Percentiles rank a stretch among this genome's conserved stretches.
These are phyloP conservation scores for Solanum lycopersicoides DNA, from an alignment of 257 asterid species.

Conservation along the genomic window DNA sequence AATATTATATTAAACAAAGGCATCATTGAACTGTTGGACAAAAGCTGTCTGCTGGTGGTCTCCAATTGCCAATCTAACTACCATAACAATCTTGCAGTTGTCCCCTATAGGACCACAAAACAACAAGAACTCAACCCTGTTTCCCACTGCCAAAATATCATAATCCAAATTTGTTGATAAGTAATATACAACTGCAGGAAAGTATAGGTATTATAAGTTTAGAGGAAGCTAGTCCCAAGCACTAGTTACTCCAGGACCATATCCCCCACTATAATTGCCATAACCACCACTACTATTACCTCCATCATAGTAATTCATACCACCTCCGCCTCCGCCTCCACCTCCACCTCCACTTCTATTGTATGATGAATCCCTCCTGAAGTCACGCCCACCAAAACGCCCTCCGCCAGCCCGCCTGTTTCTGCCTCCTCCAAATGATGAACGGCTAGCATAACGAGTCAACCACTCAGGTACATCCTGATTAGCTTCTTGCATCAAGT, in stretches of 20 bases:
- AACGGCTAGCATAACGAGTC: conserved; percentile 55
- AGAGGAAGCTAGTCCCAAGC: conserved; percentile 46
- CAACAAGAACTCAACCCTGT: background rate
- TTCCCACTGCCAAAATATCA: background rate
- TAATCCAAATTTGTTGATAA: background rate
- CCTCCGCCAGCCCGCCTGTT: conserved; percentile 60
- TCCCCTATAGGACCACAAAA: background rate
- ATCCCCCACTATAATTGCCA: conserved; percentile 31
- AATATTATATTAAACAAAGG: background rate
- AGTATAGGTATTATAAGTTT: background rate
- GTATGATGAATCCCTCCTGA: conserved; percentile 46
- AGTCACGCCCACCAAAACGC: conserved; percentile 77
- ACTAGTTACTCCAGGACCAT: conserved; percentile 34
- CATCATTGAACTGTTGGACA: background rate
- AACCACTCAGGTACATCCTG: conserved; percentile 92
- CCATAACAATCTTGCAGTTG: background rate
- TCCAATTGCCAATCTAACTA: background rate
- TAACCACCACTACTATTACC: conserved; percentile 19
- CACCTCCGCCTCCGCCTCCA: conserved; percentile 38
- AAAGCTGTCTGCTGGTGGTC: background rate
- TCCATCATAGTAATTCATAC: conserved; percentile 29
- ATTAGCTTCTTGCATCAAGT: conserved; percentile 74
- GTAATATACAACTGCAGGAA: background rate
- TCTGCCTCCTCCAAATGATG: conserved; percentile 37
- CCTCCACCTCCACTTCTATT: conserved; percentile 19